A percentile compares a stretch with the other conserved stretches of the same genome.
Conservation (phyloP, 768 basidiomycete genomes). For the Suillus bovinus region DNA sequence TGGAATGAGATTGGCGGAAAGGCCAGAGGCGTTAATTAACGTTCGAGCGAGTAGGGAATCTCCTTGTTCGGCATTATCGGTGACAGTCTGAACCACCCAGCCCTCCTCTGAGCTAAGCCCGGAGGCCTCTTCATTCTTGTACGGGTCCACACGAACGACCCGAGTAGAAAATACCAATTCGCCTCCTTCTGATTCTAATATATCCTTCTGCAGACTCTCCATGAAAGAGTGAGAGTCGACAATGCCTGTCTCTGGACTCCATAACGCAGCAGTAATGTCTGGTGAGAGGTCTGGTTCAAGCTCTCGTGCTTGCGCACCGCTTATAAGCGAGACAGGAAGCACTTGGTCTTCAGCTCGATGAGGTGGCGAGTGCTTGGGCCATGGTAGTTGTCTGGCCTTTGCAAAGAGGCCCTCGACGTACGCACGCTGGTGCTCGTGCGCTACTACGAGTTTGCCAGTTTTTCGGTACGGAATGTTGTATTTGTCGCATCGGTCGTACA, state of each 20-base stretch:
- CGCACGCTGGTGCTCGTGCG: slow-evolving; percentile 57
- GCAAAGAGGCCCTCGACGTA: slow-evolving; percentile 72
- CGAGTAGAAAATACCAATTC: slow-evolving; percentile 76
- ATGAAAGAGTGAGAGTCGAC: slow-evolving; percentile 85
- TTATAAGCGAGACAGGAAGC: slow-evolving; percentile 68
- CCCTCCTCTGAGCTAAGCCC: slow-evolving; percentile 51
- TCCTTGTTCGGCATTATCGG: slow-evolving; percentile 46
- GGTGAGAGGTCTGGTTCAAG: slow-evolving; percentile 83
- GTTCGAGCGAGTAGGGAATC: slow-evolving; percentile 74
- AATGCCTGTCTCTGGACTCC: slow-evolving; percentile 88
- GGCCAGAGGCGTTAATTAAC: slow-evolving; percentile 81
- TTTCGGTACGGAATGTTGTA: slow-evolving; percentile 67
- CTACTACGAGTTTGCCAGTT: slow-evolving; percentile 90
- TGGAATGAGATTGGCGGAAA: slow-evolving; percentile 68
- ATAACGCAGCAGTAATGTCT: slow-evolving; percentile 71
- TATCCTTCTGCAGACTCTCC: slow-evolving; percentile 80
- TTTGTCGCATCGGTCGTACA: slow-evolving; percentile 73
- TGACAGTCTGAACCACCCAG: slow-evolving; percentile 86
- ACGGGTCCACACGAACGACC: slow-evolving; percentile 84
- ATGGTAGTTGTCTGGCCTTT: slow-evolving; percentile 56
- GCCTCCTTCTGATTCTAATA: slow-evolving; percentile 66
- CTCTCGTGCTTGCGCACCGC: slow-evolving; percentile 61
- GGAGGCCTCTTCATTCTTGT: slow-evolving; percentile 28
- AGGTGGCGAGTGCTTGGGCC: slow-evolving; percentile 45
- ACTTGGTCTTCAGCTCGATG: slow-evolving; percentile 33